Conservation (phyloP, 176 grass and related monocot genomes). For the Calamus simplicifolius region DNA sequence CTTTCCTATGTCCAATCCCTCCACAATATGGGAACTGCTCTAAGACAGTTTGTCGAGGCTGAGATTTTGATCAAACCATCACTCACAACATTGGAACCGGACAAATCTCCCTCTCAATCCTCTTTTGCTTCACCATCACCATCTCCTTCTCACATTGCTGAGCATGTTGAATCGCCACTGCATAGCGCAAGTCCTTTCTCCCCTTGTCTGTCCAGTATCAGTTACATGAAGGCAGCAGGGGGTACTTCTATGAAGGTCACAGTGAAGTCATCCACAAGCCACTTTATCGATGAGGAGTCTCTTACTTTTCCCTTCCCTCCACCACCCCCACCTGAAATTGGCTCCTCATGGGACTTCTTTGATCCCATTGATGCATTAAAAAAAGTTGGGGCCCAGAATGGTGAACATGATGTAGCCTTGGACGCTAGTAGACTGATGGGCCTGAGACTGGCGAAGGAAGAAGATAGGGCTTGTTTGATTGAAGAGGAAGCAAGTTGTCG, state of each 20-base stretch:
- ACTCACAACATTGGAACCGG: constrained; percentile 3
- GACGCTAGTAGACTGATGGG: neutral
- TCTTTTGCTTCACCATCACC: constrained; percentile 25
- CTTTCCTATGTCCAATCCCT: constrained; percentile 41
- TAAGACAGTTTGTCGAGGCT: constrained; percentile 34
- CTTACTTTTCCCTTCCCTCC: constrained; percentile 11
- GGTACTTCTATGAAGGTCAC: constrained; percentile 31
- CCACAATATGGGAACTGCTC: constrained; percentile 31
- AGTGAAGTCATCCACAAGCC: constrained; percentile 13
- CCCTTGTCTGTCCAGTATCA: constrained; percentile 13
- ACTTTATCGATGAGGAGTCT: constrained; percentile 24
- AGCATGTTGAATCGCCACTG: constrained; percentile 10
- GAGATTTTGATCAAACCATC: constrained; percentile 8
- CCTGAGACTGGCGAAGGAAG: constrained; percentile 5
- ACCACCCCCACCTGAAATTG: neutral
- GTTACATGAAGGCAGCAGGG: constrained; percentile 25
- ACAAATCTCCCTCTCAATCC: constrained; percentile 26
- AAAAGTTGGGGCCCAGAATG: constrained; percentile 4
- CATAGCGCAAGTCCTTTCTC: constrained; percentile 10
- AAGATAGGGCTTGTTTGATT: constrained; percentile 3
- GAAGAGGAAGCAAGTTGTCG: neutral
- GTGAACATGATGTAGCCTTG: neutral
- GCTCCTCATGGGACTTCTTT: constrained; percentile 58
- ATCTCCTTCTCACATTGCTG: constrained; percentile 18
- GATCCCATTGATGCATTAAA: constrained; percentile 26